Conservation (phyloP, 2,329 filamentous ascomycete genomes). For the Penicillium sp. region DNA sequence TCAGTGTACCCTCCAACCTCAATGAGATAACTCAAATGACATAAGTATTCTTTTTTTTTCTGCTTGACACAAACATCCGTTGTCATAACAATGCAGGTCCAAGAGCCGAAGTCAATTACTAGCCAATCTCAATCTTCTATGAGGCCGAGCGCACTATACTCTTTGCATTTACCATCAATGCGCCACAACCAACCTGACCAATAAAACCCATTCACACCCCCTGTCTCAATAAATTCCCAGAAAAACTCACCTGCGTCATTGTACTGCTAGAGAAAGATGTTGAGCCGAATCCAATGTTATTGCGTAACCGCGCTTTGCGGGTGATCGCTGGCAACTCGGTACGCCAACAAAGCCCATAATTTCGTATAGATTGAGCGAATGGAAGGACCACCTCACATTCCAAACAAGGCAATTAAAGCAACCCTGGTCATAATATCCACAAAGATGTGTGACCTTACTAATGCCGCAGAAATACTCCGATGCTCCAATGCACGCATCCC, state of each 20-base stretch:
- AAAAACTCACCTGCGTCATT: constrained; percentile 4
- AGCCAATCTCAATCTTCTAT: neutral
- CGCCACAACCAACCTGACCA: constrained; percentile 2
- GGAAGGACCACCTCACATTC: neutral
- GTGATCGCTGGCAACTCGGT: constrained; percentile 8
- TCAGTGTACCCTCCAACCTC: neutral
- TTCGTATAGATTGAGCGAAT: neutral
- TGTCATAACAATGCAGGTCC: neutral
- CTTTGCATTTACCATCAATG: neutral
- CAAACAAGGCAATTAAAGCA: neutral
- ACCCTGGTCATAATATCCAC: neutral
- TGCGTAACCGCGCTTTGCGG: constrained; percentile 23
- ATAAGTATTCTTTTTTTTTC: neutral
- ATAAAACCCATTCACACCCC: neutral
- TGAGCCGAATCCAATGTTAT: constrained; percentile 12
- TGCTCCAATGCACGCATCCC: constrained; percentile 9
- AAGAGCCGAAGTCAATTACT: constrained; percentile 11
- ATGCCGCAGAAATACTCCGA: constrained; percentile 16
- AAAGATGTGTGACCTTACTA: neutral
- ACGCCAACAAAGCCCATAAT: neutral
- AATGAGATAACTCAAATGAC: neutral
- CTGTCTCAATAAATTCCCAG: neutral
- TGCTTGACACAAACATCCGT: neutral
- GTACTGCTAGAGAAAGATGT: neutral
- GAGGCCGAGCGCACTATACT: neutral